Evolutionary conservation across 768 basidiomycete species (phyloP).

Genomic region (Tricholoma flavovirens): DNA sequence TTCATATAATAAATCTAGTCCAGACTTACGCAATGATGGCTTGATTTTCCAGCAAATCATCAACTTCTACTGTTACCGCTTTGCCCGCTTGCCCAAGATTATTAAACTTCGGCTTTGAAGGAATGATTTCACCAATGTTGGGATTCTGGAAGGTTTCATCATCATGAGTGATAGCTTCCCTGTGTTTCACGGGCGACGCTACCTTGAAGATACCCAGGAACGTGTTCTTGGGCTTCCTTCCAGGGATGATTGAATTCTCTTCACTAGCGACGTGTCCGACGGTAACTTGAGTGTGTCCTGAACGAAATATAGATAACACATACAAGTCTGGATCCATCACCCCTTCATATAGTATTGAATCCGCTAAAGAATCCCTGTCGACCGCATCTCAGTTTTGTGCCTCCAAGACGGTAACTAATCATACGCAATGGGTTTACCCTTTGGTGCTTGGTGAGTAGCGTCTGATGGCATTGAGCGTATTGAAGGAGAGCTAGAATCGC

Average conservation of each 20-base stretch:
- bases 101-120: neutral
- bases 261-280: neutral
- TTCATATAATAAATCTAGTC: neutral
- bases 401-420: neutral
- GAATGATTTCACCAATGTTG: neutral
- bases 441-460: no score
- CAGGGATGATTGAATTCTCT: neutral
- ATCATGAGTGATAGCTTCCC: neutral
- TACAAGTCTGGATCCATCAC: neutral
- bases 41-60: neutral
- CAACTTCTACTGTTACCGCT: neutral
- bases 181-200: neutral
- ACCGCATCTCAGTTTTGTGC: neutral
- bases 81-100: neutral
- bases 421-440: neutral
- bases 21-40: neutral
- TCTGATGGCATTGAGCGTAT: no score
- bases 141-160: neutral
- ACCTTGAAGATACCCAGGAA: neutral
- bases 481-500: no score
- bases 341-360: neutral
- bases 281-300: neutral
- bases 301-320: neutral
- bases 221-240: neutral
- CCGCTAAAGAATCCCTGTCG: neutral